These are phyloP conservation scores for Polysphondylium violaceum DNA, from an alignment of 78 protist species.

Conservation along the genomic window DNA sequence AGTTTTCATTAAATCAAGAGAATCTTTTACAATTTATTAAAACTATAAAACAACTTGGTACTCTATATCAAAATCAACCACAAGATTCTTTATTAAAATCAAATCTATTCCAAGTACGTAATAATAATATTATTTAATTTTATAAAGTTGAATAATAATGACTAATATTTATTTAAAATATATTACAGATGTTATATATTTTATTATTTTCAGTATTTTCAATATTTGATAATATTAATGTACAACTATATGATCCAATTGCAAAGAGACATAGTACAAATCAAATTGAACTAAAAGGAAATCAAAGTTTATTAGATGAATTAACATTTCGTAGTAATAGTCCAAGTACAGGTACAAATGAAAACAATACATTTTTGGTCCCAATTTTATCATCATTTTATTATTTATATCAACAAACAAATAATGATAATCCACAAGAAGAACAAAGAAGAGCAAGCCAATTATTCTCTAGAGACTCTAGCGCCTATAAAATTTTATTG, in stretches of 20 bases:
- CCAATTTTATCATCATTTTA: neutral
- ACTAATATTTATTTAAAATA: neutral
- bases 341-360: no score
- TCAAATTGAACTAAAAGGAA: neutral
- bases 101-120: no score
- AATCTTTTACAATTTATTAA: slow-evolving; percentile 9
- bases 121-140: no score
- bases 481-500: slow-evolving; percentile 1
- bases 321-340: neutral
- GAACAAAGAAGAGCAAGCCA: neutral
- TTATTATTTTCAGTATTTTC: slow-evolving; percentile 21
- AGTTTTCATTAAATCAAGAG: slow-evolving; percentile 43
- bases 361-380: neutral
- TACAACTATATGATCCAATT: slow-evolving; percentile 4
- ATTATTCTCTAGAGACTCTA: neutral
- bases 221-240: slow-evolving; percentile 35
- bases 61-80: slow-evolving; percentile 21
- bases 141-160: neutral
- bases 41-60: slow-evolving; percentile 12
- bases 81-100: neutral
- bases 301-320: neutral
- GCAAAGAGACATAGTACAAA: slow-evolving; percentile 1
- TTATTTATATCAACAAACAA: neutral
- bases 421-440: neutral
- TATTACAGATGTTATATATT: slow-evolving; percentile 23